These are phyloP conservation scores for Fusarium albidum DNA, from an alignment of 2,329 filamentous ascomycete genomes.

Conservation along the genomic window DNA sequence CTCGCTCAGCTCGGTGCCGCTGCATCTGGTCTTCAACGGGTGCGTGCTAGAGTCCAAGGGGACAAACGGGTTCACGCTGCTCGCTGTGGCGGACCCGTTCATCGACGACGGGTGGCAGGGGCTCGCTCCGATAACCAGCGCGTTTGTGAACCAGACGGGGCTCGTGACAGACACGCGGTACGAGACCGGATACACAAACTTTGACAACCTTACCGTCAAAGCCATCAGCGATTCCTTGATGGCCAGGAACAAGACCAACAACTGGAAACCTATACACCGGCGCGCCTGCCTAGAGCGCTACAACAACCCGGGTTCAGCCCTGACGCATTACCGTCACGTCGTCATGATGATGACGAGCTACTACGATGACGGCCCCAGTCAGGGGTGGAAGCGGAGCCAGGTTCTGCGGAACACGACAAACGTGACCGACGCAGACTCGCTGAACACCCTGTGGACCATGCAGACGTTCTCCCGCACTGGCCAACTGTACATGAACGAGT, in stretches of 20 bases:
- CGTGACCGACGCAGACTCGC: neutral
- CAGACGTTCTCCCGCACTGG: constrained; percentile 7
- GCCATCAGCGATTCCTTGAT: constrained; percentile 10
- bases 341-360: constrained; percentile 19
- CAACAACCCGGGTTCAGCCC: constrained; percentile 5
- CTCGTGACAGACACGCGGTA: too few relatives aligned
- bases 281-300: constrained; percentile 12
- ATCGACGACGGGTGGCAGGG: constrained; percentile 1
- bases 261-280: neutral
- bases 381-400: constrained; percentile 21
- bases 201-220: neutral
- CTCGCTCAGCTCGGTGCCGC: constrained; percentile 11
- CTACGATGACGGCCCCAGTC: constrained; percentile 8
- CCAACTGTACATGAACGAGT: neutral
- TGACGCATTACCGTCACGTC: constrained; percentile 20
- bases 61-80: constrained; percentile 18
- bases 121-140: neutral
- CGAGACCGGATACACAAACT: too few relatives aligned
- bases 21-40: constrained; percentile 26
- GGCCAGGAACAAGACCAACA: neutral
- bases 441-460: constrained; percentile 15
- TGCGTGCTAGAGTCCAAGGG: constrained; percentile 18
- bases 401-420: constrained; percentile 9
- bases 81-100: constrained; percentile 11
- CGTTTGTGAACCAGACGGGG: too few relatives aligned